phyloP scores from a whole-genome alignment of 1,139 yeast genomes.

The Starmera stellimalicola region DNA sequence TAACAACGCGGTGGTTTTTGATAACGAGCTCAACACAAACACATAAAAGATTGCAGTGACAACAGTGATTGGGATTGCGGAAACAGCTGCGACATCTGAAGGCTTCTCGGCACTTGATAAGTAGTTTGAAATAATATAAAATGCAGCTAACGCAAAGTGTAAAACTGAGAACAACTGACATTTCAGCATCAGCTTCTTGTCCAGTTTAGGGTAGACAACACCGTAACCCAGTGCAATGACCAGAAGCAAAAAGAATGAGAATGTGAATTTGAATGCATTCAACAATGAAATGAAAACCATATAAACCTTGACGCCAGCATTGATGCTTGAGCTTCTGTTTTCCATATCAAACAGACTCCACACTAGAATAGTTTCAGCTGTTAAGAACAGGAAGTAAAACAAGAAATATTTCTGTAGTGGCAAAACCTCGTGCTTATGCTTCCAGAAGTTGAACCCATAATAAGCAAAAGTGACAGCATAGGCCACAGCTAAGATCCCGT shows the following conservation, averaged over 20 bases:
- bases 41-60: conserved; percentile 69
- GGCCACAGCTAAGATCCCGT: conserved; percentile 76
- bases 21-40: conserved; percentile 62
- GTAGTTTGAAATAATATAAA: conserved; percentile 65
- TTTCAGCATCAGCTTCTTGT: conserved; percentile 64
- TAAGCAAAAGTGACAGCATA: conserved; percentile 75
- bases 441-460: conserved; percentile 80
- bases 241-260: conserved; percentile 78
- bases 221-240: conserved; percentile 92
- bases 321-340: conserved; percentile 46
- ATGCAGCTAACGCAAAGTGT: conserved; percentile 61
- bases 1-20: conserved; percentile 63
- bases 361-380: conserved; percentile 75
- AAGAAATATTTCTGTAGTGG: conserved; percentile 87
- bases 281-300: conserved; percentile 69
- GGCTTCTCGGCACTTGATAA: conserved; percentile 36
- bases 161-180: conserved; percentile 69
- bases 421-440: conserved; percentile 77
- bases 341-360: conserved; percentile 89
- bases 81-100: conserved; percentile 28
- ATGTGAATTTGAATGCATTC: conserved; percentile 75
- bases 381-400: conserved; percentile 74
- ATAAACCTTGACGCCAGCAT: conserved; percentile 62
- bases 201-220: conserved; percentile 79
- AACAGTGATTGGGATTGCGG: conserved; percentile 61